phyloP scores from a whole-genome alignment of 225 moss, liverwort and hornwort species.

The Polytrichum commune region DNA sequence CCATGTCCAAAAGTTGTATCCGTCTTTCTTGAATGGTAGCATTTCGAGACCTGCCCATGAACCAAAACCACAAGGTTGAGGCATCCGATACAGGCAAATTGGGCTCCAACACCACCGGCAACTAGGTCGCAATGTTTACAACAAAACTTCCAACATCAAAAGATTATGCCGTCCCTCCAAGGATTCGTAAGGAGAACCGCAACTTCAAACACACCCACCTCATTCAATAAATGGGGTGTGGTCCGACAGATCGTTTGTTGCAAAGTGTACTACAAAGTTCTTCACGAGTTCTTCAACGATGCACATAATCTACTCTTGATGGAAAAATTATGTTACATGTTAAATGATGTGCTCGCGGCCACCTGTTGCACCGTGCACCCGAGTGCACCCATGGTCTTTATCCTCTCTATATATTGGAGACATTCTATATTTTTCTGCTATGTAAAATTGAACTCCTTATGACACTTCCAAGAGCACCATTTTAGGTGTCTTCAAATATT shows the following conservation, averaged over 20 bases:
- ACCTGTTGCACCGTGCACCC: no score
- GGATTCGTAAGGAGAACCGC: neutral
- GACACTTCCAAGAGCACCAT: no score
- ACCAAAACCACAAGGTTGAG: neutral
- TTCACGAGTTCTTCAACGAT: no score
- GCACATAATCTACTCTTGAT: no score
- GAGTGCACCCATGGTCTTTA: no score
- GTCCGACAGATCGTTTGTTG: neutral
- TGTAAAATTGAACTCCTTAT: no score
- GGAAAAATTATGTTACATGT: no score
- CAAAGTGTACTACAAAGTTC: no score
- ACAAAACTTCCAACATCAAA: neutral
- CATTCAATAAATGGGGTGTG: neutral
- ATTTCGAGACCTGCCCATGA: constrained; percentile 42
- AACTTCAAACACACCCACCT: neutral
- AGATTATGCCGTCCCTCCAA: neutral
- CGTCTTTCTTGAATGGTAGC: constrained; percentile 71
- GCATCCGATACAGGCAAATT: neutral
- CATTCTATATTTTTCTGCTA: no score
- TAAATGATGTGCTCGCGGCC: no score
- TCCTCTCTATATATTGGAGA: no score
- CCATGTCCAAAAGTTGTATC: constrained; percentile 95
- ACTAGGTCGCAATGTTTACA: neutral
- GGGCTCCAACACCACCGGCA: neutral
- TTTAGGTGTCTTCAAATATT: no score